phyloP scores from a whole-genome alignment of 805 yeast species.

The Ogataea paraovalis region DNA sequence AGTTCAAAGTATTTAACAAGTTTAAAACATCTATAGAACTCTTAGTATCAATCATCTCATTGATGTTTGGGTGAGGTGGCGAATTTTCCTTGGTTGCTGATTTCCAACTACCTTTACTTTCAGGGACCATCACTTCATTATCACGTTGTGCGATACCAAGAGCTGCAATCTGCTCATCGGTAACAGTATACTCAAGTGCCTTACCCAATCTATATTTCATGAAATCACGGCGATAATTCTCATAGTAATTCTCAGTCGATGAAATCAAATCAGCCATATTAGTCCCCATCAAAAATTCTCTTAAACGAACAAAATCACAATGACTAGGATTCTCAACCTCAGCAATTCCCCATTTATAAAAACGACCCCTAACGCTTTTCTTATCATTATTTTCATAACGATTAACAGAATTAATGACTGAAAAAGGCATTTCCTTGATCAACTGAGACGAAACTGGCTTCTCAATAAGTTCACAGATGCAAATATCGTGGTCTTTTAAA shows the following conservation, averaged over 20 bases:
- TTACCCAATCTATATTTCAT: conserved; percentile 36
- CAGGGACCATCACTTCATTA: conserved; percentile 21
- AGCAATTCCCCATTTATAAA: conserved; percentile 81
- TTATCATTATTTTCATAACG: conserved; percentile 41
- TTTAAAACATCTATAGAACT: conserved; percentile 34
- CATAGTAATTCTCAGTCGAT: conserved; percentile 78
- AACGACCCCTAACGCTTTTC: conserved; percentile 62
- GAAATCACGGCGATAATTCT: conserved; percentile 57
- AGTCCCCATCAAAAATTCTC: conserved; percentile 60
- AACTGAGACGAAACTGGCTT: conserved; percentile 35
- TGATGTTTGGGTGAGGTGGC: conserved; percentile 25
- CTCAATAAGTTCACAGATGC: conserved; percentile 47
- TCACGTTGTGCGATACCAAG: conserved; percentile 17
- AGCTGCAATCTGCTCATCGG: conserved; percentile 17
- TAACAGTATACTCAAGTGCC: conserved; percentile 22
- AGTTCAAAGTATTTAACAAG: conserved; percentile 35
- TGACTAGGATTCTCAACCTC: conserved; percentile 75
- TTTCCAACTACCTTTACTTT: conserved; percentile 24
- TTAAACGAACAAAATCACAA: conserved; percentile 70
- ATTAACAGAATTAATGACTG: conserved; percentile 65
- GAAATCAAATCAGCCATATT: conserved; percentile 73
- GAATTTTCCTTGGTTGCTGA: conserved; percentile 16
- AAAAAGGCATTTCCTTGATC: conserved; percentile 55
- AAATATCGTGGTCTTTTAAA: conserved; percentile 52
- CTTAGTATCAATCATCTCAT: conserved; percentile 25